Evolutionary conservation across 768 basidiomycete species (phyloP).

Genomic region (Tulasnella sp.): DNA sequence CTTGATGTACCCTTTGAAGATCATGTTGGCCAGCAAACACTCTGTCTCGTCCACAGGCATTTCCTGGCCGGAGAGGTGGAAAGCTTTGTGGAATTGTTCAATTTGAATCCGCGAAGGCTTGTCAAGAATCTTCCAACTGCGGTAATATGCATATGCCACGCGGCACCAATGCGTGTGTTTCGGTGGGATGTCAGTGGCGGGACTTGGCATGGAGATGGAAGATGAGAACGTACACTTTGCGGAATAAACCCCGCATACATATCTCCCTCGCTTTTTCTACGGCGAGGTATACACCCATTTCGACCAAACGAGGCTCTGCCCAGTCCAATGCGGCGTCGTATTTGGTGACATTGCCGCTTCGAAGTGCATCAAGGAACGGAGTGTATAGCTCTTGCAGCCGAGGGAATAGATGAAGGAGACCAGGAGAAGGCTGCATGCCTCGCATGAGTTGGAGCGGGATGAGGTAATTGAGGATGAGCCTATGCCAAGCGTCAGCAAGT

Average conservation of each 20-base stretch:
- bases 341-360: constrained; percentile 61
- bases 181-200: neutral
- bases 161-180: neutral
- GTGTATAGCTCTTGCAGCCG: constrained; percentile 61
- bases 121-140: constrained; percentile 70
- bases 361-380: constrained; percentile 76
- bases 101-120: constrained; percentile 75
- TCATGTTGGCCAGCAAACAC: constrained; percentile 91
- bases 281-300: constrained; percentile 77
- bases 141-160: constrained; percentile 18
- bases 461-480: constrained; percentile 84
- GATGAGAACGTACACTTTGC: constrained; percentile 35
- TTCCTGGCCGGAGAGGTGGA: constrained; percentile 58
- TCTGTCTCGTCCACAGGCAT: constrained; percentile 78
- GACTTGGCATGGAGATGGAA: constrained; percentile 53
- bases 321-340: constrained; percentile 70
- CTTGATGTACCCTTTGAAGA: constrained; percentile 83
- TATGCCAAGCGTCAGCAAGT: constrained; percentile 30
- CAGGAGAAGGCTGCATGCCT: constrained; percentile 73
- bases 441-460: constrained; percentile 82
- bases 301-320: constrained; percentile 64
- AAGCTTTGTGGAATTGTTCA: constrained; percentile 67
- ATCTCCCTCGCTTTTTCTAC: constrained; percentile 84
- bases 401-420: constrained; percentile 65
- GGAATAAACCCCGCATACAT: constrained; percentile 73